Percentiles rank a stretch among this genome's conserved stretches.
Evolutionary conservation across 768 basidiomycete species (phyloP).

Genomic region (Leucocoprinus leucothites): DNA sequence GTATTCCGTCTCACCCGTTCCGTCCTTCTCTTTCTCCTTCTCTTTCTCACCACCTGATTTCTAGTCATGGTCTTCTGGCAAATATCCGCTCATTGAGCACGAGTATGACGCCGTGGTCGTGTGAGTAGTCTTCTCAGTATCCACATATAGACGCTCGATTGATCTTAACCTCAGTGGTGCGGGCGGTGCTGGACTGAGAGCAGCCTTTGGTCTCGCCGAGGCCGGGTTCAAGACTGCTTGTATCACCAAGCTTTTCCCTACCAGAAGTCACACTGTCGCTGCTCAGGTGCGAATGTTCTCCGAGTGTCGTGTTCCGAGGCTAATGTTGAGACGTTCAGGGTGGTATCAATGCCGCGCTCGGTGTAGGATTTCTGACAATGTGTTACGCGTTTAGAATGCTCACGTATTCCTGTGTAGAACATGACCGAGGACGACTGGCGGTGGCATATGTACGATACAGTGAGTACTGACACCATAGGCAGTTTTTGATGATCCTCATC

Average conservation of each 20-base stretch:
- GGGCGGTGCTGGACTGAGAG: constrained; percentile 96
- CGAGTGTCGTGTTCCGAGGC: not conserved
- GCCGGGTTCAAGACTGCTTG: constrained; percentile 99
- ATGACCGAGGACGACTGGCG: constrained; percentile 99
- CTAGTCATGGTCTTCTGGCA: constrained; percentile 76
- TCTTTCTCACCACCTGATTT: constrained; percentile 17
- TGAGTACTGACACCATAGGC: constrained; percentile 33
- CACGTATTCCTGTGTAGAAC: constrained; percentile 50
- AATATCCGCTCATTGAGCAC: constrained; percentile 97
- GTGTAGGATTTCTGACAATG: constrained; percentile 47
- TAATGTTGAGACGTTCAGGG: constrained; percentile 50
- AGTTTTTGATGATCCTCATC: constrained; percentile 15
- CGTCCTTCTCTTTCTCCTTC: constrained; percentile 10
- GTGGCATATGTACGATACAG: constrained; percentile 98
- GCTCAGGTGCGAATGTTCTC: constrained; percentile 65
- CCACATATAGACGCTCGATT: constrained; percentile 7
- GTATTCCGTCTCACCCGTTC: constrained; percentile 35
- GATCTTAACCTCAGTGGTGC: constrained; percentile 63
- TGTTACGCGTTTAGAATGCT: constrained; percentile 3
- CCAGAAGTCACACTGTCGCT: constrained; percentile 97
- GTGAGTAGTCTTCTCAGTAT: constrained; percentile 49
- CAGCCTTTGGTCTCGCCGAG: constrained; percentile 97
- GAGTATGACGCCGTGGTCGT: constrained; percentile 99
- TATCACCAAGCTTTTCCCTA: constrained; percentile 98
- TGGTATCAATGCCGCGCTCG: constrained; percentile 97